phyloP scores from a whole-genome alignment of 306 rosid species.

The Nissolia schottii region DNA sequence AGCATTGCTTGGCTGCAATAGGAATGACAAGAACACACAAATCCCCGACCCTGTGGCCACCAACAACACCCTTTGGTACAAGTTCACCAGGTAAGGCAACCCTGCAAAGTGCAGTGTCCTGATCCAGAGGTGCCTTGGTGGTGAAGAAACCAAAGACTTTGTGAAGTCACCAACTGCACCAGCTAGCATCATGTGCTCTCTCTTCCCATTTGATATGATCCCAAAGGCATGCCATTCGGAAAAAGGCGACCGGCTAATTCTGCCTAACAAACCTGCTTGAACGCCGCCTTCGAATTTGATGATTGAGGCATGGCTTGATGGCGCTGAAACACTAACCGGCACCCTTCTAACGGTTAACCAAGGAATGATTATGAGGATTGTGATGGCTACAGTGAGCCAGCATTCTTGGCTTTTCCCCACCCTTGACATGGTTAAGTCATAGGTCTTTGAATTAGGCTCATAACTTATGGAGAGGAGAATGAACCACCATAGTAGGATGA shows the following conservation, averaged over 20 bases:
- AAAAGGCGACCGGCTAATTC: slow-evolving; percentile 61
- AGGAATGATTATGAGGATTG: slow-evolving; percentile 45
- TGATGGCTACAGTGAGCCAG: slow-evolving; percentile 54
- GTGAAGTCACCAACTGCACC: slow-evolving; percentile 76
- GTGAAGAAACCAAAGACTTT: slow-evolving; percentile 40
- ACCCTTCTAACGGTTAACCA: slow-evolving; percentile 52
- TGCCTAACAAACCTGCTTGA: slow-evolving; percentile 48
- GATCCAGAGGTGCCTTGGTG: slow-evolving; percentile 58
- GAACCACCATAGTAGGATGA: slow-evolving; percentile 48
- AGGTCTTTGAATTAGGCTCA: slow-evolving; percentile 35
- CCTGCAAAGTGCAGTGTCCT: slow-evolving; percentile 55
- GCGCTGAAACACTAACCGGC: slow-evolving; percentile 33
- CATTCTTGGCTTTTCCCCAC: slow-evolving; percentile 40
- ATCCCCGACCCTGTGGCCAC: slow-evolving; percentile 82
- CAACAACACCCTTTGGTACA: slow-evolving; percentile 48
- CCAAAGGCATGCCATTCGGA: slow-evolving; percentile 81
- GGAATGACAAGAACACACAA: slow-evolving; percentile 63
- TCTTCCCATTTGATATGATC: slow-evolving; percentile 54
- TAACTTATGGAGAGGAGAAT: slow-evolving; percentile 36
- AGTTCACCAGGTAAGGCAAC: slow-evolving; percentile 51
- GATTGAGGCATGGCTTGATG: slow-evolving; percentile 54
- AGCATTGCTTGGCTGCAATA: slow-evolving; percentile 43
- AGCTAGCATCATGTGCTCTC: slow-evolving; percentile 58
- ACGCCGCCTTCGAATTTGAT: slow-evolving; percentile 60
- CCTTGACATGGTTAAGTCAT: slow-evolving; percentile 8